Percentiles rank a stretch among this genome's conserved stretches.
Evolutionary conservation across 1,284 basidiomycete species (phyloP).

Genomic region (Gomphus sp.): DNA sequence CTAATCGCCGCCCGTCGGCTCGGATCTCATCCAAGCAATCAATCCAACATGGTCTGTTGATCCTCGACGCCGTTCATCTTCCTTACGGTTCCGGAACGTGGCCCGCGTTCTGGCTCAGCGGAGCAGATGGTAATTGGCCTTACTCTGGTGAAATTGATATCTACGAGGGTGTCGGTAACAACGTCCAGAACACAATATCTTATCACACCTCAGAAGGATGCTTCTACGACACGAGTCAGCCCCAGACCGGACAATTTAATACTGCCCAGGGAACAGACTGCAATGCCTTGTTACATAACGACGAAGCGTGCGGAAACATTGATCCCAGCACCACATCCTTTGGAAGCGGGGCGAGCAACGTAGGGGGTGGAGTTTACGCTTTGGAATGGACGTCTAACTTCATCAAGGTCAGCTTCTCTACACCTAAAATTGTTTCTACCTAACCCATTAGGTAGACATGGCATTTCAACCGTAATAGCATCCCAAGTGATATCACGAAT

Average conservation of each 20-base stretch:
- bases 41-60: slow-evolving; percentile 1
- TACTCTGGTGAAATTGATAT: slow-evolving; percentile 32
- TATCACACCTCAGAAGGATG: slow-evolving; percentile 23
- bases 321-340: slow-evolving; percentile 9
- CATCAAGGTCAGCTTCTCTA: slow-evolving; percentile 15
- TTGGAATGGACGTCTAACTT: slow-evolving; percentile 16
- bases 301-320: slow-evolving; percentile 5
- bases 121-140: slow-evolving; percentile 6
- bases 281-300: slow-evolving; percentile 2
- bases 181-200: slow-evolving; percentile 20
- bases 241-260: slow-evolving; percentile 4
- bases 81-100: slow-evolving; percentile 6
- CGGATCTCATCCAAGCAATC: slow-evolving; percentile 3
- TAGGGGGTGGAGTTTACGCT: slow-evolving; percentile 29
- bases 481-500: slow-evolving; percentile 20
- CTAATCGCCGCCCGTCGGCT: neutral
- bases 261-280: slow-evolving; percentile 18
- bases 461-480: slow-evolving; percentile 14
- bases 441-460: slow-evolving; percentile 11
- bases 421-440: neutral
- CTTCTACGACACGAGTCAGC: slow-evolving; percentile 13
- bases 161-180: slow-evolving; percentile 27
- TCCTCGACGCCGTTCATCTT: slow-evolving; percentile 8
- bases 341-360: slow-evolving; percentile 15
- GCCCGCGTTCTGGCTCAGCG: slow-evolving; percentile 12